phyloP scores from a whole-genome alignment of 2,329 filamentous ascomycete genomes.

The Cyphellophora europaea region DNA sequence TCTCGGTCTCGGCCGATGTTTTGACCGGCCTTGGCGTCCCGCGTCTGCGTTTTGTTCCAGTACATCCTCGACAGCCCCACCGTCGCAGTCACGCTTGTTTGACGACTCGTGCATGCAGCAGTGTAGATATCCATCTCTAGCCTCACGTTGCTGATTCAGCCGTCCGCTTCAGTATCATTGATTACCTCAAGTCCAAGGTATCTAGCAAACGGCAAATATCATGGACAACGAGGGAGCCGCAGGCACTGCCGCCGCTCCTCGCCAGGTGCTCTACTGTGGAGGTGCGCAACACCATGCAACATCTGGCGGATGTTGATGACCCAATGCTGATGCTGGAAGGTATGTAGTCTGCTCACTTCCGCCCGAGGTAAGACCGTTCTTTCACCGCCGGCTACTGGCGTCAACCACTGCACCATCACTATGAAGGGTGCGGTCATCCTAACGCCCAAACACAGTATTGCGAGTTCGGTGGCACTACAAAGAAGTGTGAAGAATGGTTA shows the following conservation, averaged over 20 bases:
- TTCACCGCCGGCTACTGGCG: conserved; percentile 8
- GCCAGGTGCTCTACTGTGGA: conserved; percentile 53
- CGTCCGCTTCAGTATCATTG: no score
- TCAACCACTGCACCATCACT: no score
- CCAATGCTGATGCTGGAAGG: conserved; percentile 10
- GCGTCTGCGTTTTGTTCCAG: no score
- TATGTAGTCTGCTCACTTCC: conserved; percentile 53
- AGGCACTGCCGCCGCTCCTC: conserved; percentile 35
- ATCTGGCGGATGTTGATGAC: conserved; percentile 1
- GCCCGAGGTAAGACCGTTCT: conserved; percentile 50
- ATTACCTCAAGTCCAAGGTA: no score
- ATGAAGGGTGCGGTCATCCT: conserved; percentile 1
- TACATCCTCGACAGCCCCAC: no score
- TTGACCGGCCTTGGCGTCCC: no score
- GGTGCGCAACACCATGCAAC: conserved; percentile 29
- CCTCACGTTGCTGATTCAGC: no score
- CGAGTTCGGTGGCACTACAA: conserved; percentile 92
- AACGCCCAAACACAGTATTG: conserved; percentile 63
- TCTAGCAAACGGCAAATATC: no score
- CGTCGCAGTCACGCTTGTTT: no score
- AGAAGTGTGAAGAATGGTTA: conserved; percentile 97
- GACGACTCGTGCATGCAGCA: no score
- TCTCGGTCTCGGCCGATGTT: no score
- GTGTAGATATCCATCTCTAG: no score
- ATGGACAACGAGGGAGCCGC: not conserved